These are phyloP conservation scores for Boletus sp. DNA, from an alignment of 768 basidiomycete genomes.

Conservation along the genomic window DNA sequence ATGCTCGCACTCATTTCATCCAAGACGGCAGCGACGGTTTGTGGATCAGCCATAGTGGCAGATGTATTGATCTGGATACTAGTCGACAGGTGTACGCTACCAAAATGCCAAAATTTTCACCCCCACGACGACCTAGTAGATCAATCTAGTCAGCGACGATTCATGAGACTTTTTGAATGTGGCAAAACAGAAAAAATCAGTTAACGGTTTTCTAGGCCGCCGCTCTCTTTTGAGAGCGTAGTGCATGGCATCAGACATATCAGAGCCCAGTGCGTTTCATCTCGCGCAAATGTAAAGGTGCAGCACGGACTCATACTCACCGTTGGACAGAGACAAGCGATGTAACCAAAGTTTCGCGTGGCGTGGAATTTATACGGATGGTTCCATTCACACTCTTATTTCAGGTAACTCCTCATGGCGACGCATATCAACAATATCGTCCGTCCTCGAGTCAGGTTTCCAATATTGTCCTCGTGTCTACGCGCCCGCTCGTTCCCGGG, in stretches of 20 bases:
- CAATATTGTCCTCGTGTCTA: conserved; percentile 12
- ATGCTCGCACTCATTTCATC: conserved; percentile 66
- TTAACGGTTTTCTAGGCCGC: conserved; percentile 69
- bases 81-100: conserved; percentile 1
- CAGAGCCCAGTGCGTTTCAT: conserved; percentile 71
- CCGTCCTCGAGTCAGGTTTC: conserved; percentile 19
- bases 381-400: background rate
- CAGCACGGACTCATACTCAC: too few species aligned
- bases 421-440: conserved; percentile 1
- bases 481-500: conserved; percentile 1
- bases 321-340: background rate
- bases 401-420: conserved; percentile 9
- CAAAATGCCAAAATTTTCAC: background rate
- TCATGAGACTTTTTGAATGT: background rate
- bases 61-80: background rate
- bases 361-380: background rate
- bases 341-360: background rate
- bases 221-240: conserved; percentile 43
- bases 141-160: conserved; percentile 8
- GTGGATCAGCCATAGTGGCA: conserved; percentile 18
- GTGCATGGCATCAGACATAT: conserved; percentile 49
- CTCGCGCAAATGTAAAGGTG: too few species aligned
- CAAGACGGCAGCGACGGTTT: conserved; percentile 28
- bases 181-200: conserved; percentile 37
- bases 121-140: background rate